Percentiles rank a stretch among this genome's conserved stretches.
These are phyloP conservation scores for Comarum palustre DNA, from an alignment of 306 rosid genomes.

Conservation along the genomic window DNA sequence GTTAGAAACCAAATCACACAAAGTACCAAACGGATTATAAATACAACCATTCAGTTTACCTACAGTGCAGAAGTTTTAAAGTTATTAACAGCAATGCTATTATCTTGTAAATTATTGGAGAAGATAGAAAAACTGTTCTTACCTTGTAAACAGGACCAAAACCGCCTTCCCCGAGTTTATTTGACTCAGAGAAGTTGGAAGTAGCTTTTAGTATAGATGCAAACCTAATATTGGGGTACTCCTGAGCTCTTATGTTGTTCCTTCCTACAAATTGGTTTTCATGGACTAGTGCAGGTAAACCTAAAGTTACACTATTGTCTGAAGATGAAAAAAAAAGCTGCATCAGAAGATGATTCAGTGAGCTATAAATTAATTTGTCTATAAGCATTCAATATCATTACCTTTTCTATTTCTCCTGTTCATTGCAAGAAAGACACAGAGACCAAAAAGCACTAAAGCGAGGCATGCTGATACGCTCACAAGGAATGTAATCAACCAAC, in stretches of 20 bases:
- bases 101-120: not conserved
- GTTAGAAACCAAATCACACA: not conserved
- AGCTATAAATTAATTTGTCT: not conserved
- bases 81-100: not conserved
- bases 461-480: constrained; percentile 20
- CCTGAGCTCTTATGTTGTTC: constrained; percentile 16
- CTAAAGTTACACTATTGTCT: constrained; percentile 24
- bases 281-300: not conserved
- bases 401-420: constrained; percentile 26
- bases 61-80: not conserved
- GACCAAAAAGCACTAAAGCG: constrained; percentile 26
- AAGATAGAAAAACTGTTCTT: not conserved
- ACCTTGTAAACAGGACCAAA: constrained; percentile 77
- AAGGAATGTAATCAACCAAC: constrained; percentile 27
- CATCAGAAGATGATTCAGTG: not conserved
- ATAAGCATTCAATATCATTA: constrained; percentile 8
- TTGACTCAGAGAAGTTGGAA: constrained; percentile 44
- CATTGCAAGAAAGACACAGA: constrained; percentile 18
- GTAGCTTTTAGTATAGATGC: constrained; percentile 45
- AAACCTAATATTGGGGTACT: constrained; percentile 40
- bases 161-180: constrained; percentile 71
- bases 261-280: constrained; percentile 8
- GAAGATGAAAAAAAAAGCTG: not conserved
- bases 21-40: not conserved
- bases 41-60: not conserved